phyloP scores from a whole-genome alignment of 352 stramenopile genomes.

The Globisporangium irregulare region DNA sequence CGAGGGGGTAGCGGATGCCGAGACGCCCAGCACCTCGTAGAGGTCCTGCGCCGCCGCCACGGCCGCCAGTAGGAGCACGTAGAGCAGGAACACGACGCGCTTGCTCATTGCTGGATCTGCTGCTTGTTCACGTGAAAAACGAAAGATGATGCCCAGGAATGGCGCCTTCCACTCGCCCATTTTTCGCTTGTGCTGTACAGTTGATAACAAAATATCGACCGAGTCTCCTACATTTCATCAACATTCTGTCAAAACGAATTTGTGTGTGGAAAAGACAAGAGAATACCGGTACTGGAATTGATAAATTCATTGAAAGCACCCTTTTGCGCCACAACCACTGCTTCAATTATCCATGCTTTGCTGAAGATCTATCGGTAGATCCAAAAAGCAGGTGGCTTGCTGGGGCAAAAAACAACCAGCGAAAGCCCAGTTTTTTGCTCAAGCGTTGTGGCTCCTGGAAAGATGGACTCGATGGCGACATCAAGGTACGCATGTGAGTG shows the following conservation, averaged over 20 bases:
- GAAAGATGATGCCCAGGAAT: background rate
- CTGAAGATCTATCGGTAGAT: background rate
- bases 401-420: background rate
- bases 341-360: background rate
- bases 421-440: background rate
- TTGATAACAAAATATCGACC: no score
- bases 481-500: constrained; percentile 50
- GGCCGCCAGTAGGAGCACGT: constrained; percentile 38
- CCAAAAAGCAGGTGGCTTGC: background rate
- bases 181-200: no score
- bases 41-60: constrained; percentile 49
- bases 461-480: constrained; percentile 92
- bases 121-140: background rate
- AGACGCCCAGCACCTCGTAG: constrained; percentile 68
- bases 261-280: no score
- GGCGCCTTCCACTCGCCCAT: background rate
- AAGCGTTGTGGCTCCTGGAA: constrained; percentile 9
- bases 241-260: no score
- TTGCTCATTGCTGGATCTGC: background rate
- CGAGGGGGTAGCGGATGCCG: constrained; percentile 38
- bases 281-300: no score
- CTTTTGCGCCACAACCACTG: no score
- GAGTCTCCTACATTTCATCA: no score
- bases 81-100: constrained; percentile 21
- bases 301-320: no score